Conservation (phyloP, 768 basidiomycete genomes). For the Lyophyllum shimeji region DNA sequence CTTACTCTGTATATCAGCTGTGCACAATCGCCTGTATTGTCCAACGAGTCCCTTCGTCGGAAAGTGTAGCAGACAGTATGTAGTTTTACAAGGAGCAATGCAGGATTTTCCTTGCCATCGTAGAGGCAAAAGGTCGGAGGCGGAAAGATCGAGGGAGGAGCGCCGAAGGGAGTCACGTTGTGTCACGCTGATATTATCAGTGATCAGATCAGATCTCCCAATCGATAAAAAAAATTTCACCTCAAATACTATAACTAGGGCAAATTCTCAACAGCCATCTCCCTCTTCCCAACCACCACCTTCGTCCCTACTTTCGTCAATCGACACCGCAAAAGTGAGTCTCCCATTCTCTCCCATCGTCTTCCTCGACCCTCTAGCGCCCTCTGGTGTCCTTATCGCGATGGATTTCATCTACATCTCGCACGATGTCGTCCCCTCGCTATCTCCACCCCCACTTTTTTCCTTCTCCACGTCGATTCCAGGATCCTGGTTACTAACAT, state of each 20-base stretch:
- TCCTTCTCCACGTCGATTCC: conserved; percentile 10
- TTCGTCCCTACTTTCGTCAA: conserved; percentile 33
- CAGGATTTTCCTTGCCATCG: neutral
- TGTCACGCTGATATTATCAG: conserved; percentile 49
- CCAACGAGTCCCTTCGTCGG: neutral
- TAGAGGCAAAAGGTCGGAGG: neutral
- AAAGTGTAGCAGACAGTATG: conserved; percentile 6
- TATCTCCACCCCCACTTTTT: conserved; percentile 12
- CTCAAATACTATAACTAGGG: conserved; percentile 58
- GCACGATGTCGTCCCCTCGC: conserved; percentile 23
- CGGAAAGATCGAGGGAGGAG: conserved; percentile 22
- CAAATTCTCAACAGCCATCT: conserved; percentile 45
- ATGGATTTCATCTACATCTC: conserved; percentile 27
- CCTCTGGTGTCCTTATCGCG: conserved; percentile 4
- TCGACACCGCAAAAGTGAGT: conserved; percentile 38
- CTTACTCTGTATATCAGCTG: conserved; percentile 5
- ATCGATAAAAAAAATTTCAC: conserved; percentile 66
- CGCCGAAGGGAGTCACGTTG: conserved; percentile 34
- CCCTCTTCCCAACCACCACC: conserved; percentile 51
- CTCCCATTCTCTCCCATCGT: conserved; percentile 11
- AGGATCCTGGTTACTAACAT: conserved; percentile 29
- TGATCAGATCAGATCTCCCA: conserved; percentile 54
- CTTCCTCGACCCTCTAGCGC: conserved; percentile 10
- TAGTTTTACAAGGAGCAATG: conserved; percentile 7
- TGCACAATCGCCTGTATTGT: conserved; percentile 5